Percentiles rank a stretch among this genome's conserved stretches.
Conservation (phyloP, 768 basidiomycete species). For the Tylopilus vinaceipallidus region DNA sequence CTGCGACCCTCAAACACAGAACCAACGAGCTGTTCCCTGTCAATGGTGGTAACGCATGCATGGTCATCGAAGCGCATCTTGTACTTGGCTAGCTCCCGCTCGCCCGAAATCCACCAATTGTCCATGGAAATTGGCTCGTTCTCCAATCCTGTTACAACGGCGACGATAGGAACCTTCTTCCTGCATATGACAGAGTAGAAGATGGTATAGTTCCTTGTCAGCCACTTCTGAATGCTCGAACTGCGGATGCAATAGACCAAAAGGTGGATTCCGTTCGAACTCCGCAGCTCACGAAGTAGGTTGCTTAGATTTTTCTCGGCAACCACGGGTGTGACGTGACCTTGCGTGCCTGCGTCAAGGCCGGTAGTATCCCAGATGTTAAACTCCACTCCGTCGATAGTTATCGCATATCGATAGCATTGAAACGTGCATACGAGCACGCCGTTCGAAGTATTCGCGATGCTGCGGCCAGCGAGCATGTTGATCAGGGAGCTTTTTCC, state of each 20-base stretch:
- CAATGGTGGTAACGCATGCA: constrained; percentile 42
- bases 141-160: constrained; percentile 34
- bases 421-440: constrained; percentile 38
- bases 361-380: constrained; percentile 35
- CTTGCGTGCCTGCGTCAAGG: constrained; percentile 28
- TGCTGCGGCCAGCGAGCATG: constrained; percentile 33
- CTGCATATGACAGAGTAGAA: constrained; percentile 32
- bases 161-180: constrained; percentile 31
- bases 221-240: constrained; percentile 23
- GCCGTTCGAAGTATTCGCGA: constrained; percentile 31
- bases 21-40: constrained; percentile 10
- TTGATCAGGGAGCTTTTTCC: constrained; percentile 46
- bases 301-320: constrained; percentile 26
- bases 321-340: constrained; percentile 22
- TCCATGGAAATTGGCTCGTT: constrained; percentile 33
- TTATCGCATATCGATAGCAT: constrained; percentile 21
- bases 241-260: constrained; percentile 36
- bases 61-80: constrained; percentile 38
- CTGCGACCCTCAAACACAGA: constrained; percentile 20
- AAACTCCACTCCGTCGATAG: constrained; percentile 14
- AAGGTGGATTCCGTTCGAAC: constrained; percentile 29
- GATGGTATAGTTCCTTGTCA: constrained; percentile 30
- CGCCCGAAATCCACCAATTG: constrained; percentile 39
- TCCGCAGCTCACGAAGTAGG: constrained; percentile 32
- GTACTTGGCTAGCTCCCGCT: constrained; percentile 28